These are phyloP conservation scores for Paramecium biaurelia DNA, from an alignment of 73 alveolate species.

Conservation along the genomic window DNA sequence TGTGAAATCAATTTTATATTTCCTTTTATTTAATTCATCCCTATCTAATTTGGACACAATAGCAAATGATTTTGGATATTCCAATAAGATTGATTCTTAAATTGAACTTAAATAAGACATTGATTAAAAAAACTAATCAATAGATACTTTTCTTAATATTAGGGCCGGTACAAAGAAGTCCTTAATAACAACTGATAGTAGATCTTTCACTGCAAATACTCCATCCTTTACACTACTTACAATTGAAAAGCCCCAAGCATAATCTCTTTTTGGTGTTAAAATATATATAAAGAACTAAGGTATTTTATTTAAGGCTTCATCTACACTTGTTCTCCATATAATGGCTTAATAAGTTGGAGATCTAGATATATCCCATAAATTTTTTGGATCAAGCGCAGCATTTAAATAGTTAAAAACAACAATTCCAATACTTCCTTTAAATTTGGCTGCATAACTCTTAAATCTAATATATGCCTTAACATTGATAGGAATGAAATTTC, in stretches of 20 bases:
- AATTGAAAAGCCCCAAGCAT: not conserved
- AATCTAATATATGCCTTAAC: not conserved
- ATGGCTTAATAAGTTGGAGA: not conserved
- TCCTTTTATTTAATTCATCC: not conserved
- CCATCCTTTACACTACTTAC: not conserved
- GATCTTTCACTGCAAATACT: not conserved
- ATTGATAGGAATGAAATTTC: not conserved
- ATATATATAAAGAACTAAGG: not conserved
- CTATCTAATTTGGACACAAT: not conserved
- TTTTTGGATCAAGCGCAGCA: not conserved
- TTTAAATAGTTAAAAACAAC: not conserved
- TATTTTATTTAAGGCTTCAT: not conserved
- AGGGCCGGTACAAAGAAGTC: not conserved
- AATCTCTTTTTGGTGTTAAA: not conserved
- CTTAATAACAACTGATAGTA: not conserved
- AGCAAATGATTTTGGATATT: not conserved
- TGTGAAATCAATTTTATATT: not conserved
- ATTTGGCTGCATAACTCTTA: not conserved
- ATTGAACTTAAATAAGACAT: not conserved
- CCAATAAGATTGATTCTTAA: not conserved
- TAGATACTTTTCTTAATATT: not conserved
- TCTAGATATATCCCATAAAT: not conserved
- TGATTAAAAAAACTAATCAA: not conserved
- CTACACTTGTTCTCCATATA: not conserved
- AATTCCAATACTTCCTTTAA: not conserved